Evolutionary conservation across 208 protist genomes (phyloP), one percentile per base, ranked within the genome.

Genomic region (Tritrichomonas foetus): DNA sequence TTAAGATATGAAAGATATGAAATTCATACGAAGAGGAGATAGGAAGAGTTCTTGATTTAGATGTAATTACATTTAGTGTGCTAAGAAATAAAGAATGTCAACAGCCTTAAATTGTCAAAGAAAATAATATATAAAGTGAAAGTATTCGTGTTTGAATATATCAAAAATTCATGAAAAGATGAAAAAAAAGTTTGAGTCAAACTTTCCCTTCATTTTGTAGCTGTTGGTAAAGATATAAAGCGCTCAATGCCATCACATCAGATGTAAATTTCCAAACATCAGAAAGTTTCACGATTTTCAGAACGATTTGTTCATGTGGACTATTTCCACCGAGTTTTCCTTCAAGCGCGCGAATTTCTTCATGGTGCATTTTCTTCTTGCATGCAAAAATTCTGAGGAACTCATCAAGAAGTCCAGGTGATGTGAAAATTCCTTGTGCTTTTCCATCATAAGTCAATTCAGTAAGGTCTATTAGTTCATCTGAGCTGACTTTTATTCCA

Each of bases 251-350:
- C 44, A 57, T 80, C 27, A 47, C 39, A n/a, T 93, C 92, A 20
- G 92, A 13, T 33, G 72, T 61, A 57, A 53, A 44, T n/a, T 93
- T 93, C 47, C 53, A 66, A 50, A 57, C 30, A 33, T 80, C 92
- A 13, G 33, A 25, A 47, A 66, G 57, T 93, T 53, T 53, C 25
- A 82, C 92, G 20, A 93, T 2, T 69, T 61, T 78, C 0, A 94
- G 44, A 92, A 89, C 47, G 16, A 89, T 89, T 57, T 89, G 78
- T 16, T 89, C 78, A 57, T 89, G 78, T 14, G 41, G 47, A 89
- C 57, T 47, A 57, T 89, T 47, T 27, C 78, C 78, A 39, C 78
- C 78, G 11, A 89, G 3, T 89, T 57, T 89, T 39, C 47, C 78
- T 11, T 89, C 3, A 16, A 89, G 14, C 22, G 16, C 47, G 8